Percentiles rank a stretch among this genome's conserved stretches.
Evolutionary conservation across 441 rosid genomes (phyloP).

Genomic region (Pelargonium fulgidum): DNA sequence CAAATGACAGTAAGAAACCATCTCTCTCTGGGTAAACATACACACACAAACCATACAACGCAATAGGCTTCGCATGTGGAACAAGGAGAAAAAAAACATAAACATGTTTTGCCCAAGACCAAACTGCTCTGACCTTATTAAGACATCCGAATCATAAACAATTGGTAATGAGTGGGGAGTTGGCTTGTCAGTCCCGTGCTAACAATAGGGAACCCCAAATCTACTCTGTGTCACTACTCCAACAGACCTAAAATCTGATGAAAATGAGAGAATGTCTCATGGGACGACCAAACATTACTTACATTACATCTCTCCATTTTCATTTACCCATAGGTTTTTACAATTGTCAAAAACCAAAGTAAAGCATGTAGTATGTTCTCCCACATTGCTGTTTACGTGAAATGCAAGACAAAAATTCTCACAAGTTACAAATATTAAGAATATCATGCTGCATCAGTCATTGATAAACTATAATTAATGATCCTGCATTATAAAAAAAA

Average conservation of each 20-base stretch:
- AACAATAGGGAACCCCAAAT: background rate
- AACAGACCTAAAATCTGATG: background rate
- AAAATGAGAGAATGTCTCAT: background rate
- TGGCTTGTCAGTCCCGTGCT: background rate
- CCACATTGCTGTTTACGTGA: background rate
- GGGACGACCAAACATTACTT: background rate
- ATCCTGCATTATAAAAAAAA: background rate
- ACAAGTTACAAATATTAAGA: background rate
- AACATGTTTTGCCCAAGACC: background rate
- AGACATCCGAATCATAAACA: no score
- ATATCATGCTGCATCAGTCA: background rate
- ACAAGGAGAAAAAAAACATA: background rate
- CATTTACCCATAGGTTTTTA: background rate
- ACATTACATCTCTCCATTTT: background rate
- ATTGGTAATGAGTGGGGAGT: background rate
- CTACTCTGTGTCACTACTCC: background rate
- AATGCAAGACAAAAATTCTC: background rate
- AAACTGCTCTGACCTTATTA: background rate
- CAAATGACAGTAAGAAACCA: background rate
- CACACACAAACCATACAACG: background rate
- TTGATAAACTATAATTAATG: background rate
- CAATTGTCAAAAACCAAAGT: background rate
- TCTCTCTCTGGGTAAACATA: background rate
- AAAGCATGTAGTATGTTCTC: background rate
- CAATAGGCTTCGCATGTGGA: background rate